Base-by-base conservation (phyloP, 2,329 filamentous ascomycete genomes). In the Drechslerella coelobrocha region DNA sequence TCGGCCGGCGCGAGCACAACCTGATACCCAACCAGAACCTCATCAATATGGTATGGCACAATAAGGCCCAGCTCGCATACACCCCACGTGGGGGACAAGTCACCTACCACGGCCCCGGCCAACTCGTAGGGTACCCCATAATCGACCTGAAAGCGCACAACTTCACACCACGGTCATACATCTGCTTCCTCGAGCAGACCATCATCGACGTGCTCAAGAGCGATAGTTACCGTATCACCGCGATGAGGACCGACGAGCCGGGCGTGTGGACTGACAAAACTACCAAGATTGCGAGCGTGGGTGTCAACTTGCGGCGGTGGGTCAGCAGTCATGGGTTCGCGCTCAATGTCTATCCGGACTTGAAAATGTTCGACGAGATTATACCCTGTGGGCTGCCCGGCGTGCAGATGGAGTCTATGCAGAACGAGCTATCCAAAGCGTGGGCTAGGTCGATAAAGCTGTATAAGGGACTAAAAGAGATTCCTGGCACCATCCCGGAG, bases 101-200 rank as follows among this genome's bases (percentile, higher is more conserved):
- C 0, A 97, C 94, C 1, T 97, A 96, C 81, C 94, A 99, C 78
- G 94, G 93, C 0, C 94, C 93, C 0, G 93, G 93, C 0, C 94
- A 99, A 78, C 81, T 96, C 52, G 90, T 97, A 34, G 86, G 92
- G n/a, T 99, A 96, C 82, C 91, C 93, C 2, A 86, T 97, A 54
- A 78, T 96, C n/a, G 91, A 96, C 78, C 83, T 97, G 62, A 86
- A 85, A 60, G 83, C 84, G 9, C 84, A 91, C 73, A 80, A 81
- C 0, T 81, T 94, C 19, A 87, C 85, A 2, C 88, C 94, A 10
- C 82, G 90, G 17, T 85, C 85, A 72, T 96, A 96, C 79, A 89
- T 96, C 4, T 84, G 86, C 34, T 79, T 92, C 29, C 83, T 99
- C 0, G 92, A 99, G 78, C 83, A 87, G 69, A 87, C 86, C 0